These are phyloP conservation scores for Phytophthora ramorum DNA, from an alignment of 352 stramenopile species.

Conservation along the genomic window DNA sequence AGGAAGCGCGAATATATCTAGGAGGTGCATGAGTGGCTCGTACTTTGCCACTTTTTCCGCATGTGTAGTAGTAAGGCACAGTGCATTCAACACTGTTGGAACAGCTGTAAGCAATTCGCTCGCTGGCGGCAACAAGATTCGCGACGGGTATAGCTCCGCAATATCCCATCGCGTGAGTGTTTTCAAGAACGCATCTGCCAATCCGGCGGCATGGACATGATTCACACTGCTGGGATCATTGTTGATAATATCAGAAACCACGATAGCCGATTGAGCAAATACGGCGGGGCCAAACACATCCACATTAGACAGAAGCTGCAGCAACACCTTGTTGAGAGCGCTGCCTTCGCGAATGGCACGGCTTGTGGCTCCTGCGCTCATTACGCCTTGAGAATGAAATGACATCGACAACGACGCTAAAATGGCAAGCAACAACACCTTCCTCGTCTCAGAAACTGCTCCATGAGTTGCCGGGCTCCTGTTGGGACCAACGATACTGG, in stretches of 20 bases:
- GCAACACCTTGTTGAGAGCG: slow-evolving; percentile 88
- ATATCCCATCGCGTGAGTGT: slow-evolving; percentile 90
- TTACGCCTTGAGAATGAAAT: slow-evolving; percentile 89
- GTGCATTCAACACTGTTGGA: slow-evolving; percentile 93
- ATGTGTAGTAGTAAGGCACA: slow-evolving; percentile 94
- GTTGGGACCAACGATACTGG: slow-evolving; percentile 36
- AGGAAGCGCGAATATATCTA: slow-evolving; percentile 92
- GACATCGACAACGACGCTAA: slow-evolving; percentile 84
- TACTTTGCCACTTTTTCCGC: slow-evolving; percentile 91
- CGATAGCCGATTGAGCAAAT: slow-evolving; percentile 90
- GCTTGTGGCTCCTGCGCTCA: slow-evolving; percentile 86
- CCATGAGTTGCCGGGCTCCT: slow-evolving; percentile 10
- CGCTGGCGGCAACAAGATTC: slow-evolving; percentile 75
- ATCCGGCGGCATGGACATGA: slow-evolving; percentile 92
- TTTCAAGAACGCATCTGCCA: slow-evolving; percentile 94
- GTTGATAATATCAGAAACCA: slow-evolving; percentile 98
- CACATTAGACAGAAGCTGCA: slow-evolving; percentile 91
- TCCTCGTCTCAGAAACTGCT: slow-evolving; percentile 58
- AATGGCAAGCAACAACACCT: slow-evolving; percentile 70
- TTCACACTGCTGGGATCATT: slow-evolving; percentile 96
- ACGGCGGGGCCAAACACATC: slow-evolving; percentile 94
- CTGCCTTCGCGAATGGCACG: slow-evolving; percentile 89
- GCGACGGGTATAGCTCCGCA: slow-evolving; percentile 53
- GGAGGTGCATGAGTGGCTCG: slow-evolving; percentile 92
- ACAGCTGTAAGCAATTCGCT: slow-evolving; percentile 95